Evolutionary conservation across 2,329 filamentous ascomycete genomes (phyloP), one percentile per base, ranked within the genome.

Genomic region (Colletotrichum sp.): DNA sequence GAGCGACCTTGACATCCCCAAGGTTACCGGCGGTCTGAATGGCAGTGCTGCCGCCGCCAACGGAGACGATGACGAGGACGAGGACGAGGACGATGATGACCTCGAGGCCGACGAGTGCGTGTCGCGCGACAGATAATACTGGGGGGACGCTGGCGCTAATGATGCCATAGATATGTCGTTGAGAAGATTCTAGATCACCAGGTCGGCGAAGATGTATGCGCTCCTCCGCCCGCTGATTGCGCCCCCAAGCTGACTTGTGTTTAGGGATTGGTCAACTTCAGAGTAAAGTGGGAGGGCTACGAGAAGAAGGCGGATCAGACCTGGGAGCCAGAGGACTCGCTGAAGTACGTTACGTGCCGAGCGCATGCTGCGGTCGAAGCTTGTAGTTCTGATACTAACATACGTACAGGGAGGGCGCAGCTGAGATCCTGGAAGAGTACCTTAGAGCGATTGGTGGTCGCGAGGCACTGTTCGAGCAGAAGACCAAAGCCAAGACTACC

Each of bases 241-340:
- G 34, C 24, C 38, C 48, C 16, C 32, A 68, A 73, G 12, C 75
- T 69, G 12, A 73, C 61, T 16, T 70, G 24, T 12, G 56, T 10
- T 12, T 75, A 91, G 85, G 90, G 90, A 24, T 82, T 83, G 6
- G 80, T 92, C 1, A 88, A 89, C 62, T 96, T 94, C 80, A 89
- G 93, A 67, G 94, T 97, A 43, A 96, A 96, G 80, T 97, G 95
- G 95, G 91, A 94, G 78, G 94, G 94, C 5, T 97, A 93, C 77
- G 91, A 94, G 0, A 90, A 92, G 76, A 91, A 92, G 76, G 83
- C 86, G 0, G 95, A 97, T 78, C 85, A 91, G 80, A 97, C 95
- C 0, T 96, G 94, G 94, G 95, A 97, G 81, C 93, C 94, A 0
- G 93, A 95, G 79, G 91, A 92, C 13, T 96, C 96, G 79, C 85